A percentile compares a stretch with the other conserved stretches of the same genome.
phyloP scores from a whole-genome alignment of 2,329 filamentous ascomycete genomes.

The Lasiodiplodia theobromae region DNA sequence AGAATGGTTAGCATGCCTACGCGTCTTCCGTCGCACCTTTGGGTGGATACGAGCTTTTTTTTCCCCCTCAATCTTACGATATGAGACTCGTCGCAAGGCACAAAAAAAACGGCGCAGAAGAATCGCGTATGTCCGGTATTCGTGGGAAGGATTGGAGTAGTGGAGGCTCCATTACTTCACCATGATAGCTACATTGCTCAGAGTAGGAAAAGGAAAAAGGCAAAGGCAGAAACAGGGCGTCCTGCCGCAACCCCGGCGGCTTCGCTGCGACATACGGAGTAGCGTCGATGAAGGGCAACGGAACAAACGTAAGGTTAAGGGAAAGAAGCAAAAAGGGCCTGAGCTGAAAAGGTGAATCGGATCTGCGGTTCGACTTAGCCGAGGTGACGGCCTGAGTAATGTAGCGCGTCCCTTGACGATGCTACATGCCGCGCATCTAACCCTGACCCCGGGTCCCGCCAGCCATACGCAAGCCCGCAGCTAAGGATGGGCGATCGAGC shows the following conservation, averaged over 20 bases:
- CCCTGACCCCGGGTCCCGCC: not conserved
- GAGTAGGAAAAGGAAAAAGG: not conserved
- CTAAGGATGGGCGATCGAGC: not conserved
- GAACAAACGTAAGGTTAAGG: not conserved
- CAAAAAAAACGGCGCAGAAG: too few species aligned
- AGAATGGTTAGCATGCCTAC: not conserved
- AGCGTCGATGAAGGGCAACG: not conserved
- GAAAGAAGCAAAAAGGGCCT: not conserved
- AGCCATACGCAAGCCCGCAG: not conserved
- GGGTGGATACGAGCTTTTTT: not conserved
- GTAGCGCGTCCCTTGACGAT: not conserved
- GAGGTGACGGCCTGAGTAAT: not conserved
- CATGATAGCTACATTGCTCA: not conserved
- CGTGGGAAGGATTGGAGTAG: not conserved
- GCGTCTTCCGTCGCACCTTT: not conserved
- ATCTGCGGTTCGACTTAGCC: not conserved
- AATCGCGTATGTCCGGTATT: not conserved
- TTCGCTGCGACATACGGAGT: not conserved
- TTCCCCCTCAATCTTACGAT: not conserved
- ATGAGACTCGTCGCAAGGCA: not conserved
- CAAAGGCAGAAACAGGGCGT: not conserved
- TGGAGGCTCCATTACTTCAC: not conserved
- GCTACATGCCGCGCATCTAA: not conserved
- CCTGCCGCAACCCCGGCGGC: slow-evolving; percentile 10
- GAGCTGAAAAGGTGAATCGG: not conserved